These are phyloP conservation scores for Chrysanthemum makinoi DNA, from an alignment of 129 eudicot genomes.

Conservation along the genomic window DNA sequence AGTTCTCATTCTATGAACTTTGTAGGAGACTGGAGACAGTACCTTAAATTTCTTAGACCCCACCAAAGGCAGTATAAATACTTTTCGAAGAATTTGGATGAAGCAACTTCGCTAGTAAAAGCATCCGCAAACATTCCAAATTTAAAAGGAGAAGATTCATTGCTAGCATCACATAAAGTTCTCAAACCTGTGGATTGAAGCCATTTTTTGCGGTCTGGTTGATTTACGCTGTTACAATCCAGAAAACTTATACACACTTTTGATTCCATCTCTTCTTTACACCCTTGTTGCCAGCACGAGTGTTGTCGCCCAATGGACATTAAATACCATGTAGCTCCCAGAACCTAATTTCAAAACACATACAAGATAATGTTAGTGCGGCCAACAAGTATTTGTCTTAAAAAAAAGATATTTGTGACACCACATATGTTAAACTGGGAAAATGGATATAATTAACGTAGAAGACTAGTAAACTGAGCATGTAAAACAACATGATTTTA, in stretches of 20 bases:
- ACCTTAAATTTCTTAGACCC: constrained; percentile 95
- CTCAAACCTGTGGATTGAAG: constrained; percentile 56
- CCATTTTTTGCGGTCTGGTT: constrained; percentile 62
- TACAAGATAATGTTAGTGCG: background rate
- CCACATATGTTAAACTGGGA: no score
- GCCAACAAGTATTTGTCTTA: no score
- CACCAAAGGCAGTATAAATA: constrained; percentile 94
- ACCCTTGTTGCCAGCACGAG: constrained; percentile 83
- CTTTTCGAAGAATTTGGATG: constrained; percentile 64
- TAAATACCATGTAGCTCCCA: constrained; percentile 91
- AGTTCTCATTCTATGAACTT: background rate
- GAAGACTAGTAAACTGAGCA: no score
- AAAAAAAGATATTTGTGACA: no score
- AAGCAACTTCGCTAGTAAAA: constrained; percentile 83
- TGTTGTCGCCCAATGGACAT: constrained; percentile 84
- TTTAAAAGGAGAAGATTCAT: constrained; percentile 59
- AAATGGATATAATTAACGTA: no score
- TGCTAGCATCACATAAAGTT: constrained; percentile 63
- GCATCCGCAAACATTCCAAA: constrained; percentile 98
- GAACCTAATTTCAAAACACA: constrained; percentile 42
- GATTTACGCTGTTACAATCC: constrained; percentile 54
- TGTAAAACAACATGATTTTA: no score
- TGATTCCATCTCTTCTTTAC: constrained; percentile 53
- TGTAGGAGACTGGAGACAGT: background rate
- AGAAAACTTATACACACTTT: constrained; percentile 51